These are phyloP conservation scores for Glonium stellatum DNA, from an alignment of 495 filamentous ascomycete genomes.

Conservation along the genomic window DNA sequence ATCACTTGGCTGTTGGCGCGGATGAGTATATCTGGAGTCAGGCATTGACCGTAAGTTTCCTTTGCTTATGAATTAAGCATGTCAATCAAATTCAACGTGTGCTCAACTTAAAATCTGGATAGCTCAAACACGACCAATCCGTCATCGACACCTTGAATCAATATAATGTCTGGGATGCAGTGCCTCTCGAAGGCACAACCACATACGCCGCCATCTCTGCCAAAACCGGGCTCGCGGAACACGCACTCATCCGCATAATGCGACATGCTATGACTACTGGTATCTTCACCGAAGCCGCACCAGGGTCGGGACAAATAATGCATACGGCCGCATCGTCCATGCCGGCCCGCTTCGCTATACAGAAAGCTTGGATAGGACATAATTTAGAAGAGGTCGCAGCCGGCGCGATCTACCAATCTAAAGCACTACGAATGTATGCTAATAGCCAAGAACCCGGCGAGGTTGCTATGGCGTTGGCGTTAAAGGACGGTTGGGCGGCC, in stretches of 20 bases:
- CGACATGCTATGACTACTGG: constrained; percentile 11
- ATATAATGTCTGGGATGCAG: constrained; percentile 22
- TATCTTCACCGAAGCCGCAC: constrained; percentile 14
- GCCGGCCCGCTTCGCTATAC: not conserved
- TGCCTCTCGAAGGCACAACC: constrained; percentile 12
- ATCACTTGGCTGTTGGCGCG: not conserved
- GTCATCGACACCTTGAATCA: constrained; percentile 17
- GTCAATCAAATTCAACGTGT: constrained; percentile 3
- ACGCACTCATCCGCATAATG: constrained; percentile 15
- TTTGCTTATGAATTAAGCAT: constrained; percentile 1
- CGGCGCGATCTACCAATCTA: not conserved
- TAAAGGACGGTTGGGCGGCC: not conserved
- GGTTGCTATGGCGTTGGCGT: constrained; percentile 3
- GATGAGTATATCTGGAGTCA: not conserved
- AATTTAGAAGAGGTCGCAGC: constrained; percentile 6
- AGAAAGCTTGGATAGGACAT: constrained; percentile 6
- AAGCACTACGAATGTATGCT: not conserved
- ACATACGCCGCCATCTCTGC: constrained; percentile 10
- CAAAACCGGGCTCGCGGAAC: constrained; percentile 5
- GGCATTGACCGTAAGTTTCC: not conserved
- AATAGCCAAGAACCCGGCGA: constrained; percentile 10
- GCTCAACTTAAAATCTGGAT: not conserved
- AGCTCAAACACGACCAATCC: constrained; percentile 15
- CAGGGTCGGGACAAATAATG: constrained; percentile 8
- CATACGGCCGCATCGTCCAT: constrained; percentile 17